Conservation (phyloP, 2,329 filamentous ascomycete genomes). For the Cadophora sp. region DNA sequence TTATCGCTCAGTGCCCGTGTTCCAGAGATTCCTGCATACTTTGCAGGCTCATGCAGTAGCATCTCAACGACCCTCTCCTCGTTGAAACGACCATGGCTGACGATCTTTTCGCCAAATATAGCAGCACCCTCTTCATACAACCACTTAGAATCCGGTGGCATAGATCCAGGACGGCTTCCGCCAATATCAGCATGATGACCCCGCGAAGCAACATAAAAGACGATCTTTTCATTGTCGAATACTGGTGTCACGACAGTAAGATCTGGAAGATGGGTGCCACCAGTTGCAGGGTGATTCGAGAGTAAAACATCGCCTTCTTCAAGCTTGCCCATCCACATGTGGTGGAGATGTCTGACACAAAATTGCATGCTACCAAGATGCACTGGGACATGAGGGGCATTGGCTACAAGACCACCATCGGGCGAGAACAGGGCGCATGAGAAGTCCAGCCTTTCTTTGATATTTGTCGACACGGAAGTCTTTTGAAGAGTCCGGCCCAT, state of each 20-base stretch:
- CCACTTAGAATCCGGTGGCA: neutral
- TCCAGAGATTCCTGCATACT: neutral
- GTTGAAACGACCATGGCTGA: neutral
- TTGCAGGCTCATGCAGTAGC: neutral
- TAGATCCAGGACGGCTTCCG: constrained; percentile 48
- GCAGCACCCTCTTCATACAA: neutral
- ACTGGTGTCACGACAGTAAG: constrained; percentile 83
- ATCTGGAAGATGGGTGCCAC: constrained; percentile 83
- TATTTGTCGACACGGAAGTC: neutral
- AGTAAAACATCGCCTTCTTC: neutral
- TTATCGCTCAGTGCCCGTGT: constrained; percentile 72
- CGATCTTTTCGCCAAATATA: neutral
- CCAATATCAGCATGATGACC: constrained; percentile 84
- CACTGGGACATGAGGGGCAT: neutral
- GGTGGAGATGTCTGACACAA: neutral
- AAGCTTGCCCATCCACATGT: neutral
- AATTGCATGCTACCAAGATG: neutral
- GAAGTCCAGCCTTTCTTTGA: neutral
- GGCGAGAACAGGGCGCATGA: neutral
- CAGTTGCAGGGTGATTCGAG: constrained; percentile 62
- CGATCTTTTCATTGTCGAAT: constrained; percentile 72
- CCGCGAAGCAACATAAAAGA: constrained; percentile 79
- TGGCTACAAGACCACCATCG: neutral
- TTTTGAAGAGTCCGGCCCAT: neutral
- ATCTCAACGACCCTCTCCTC: neutral